Evolutionary conservation across 768 basidiomycete species (phyloP), one percentile per base, ranked within the genome.

Genomic region (Mycena rebaudengoi): DNA sequence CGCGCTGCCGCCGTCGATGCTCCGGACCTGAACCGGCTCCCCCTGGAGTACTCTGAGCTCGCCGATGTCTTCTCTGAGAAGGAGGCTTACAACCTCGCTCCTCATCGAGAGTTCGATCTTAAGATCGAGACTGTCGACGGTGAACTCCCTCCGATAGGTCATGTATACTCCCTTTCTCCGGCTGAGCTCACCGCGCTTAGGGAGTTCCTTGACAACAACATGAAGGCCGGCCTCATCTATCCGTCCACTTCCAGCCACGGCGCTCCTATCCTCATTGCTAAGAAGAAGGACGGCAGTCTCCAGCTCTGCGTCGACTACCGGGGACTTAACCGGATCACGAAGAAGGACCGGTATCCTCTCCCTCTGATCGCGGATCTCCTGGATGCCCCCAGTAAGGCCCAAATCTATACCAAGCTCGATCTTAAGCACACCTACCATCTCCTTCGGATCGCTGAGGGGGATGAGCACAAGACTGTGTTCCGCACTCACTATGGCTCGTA

Each of bases 271-370:
- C 60, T 73, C 30, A 73, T 74, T 55, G 70, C 68, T 35, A 59
- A 63, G 55, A 73, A 74, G 60, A 68, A 71, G 52, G 64, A 70
- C 51, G 67, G 72, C n/a, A 52, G 40, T 13, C 66, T 73, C 35
- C 53, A 63, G 7, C 64, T 74, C 28, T 76, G 73, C 46, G 53
- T 72, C 26, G 50, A 76, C 46, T 75, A 63, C 39, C 40, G 60
- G 37, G 35, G 3, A 26, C 6, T 2, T 13, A 37, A 26, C 50
- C 50, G 5, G 5, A 43, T 43, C 5, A 79, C 75, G 0, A 74
- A 70, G 46, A 79, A 78, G 56, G 70, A 79, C 30, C 49, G 62
- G 0, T 80, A 78, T 33, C 76, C 76, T 0, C 67, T 80, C 14
- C 78, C 77, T 0, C 70, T 78, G 6, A 64, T 80, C 39, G 20